Evolutionary conservation across 768 basidiomycete species (phyloP).

Genomic region (Termitomyces sp.): DNA sequence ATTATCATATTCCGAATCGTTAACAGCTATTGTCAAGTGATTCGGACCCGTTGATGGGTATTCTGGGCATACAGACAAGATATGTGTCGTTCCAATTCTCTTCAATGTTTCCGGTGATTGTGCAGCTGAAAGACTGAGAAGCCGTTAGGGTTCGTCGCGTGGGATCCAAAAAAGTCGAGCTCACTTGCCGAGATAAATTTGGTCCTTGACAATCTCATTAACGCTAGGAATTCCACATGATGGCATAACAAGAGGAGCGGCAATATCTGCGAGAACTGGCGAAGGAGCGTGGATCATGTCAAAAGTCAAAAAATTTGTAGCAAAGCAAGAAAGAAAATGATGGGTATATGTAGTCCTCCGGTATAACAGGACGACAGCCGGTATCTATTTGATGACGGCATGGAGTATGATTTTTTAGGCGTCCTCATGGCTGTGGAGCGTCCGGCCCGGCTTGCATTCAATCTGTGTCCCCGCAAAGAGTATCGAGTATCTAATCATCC

Average conservation of each 20-base stretch:
- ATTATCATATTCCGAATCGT: slow-evolving; percentile 46
- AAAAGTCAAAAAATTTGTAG: neutral
- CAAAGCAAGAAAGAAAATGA: neutral
- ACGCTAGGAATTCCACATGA: slow-evolving; percentile 22
- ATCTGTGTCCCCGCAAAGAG: no score
- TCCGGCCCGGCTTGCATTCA: no score
- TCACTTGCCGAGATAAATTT: slow-evolving; percentile 43
- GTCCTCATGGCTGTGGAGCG: slow-evolving; percentile 4
- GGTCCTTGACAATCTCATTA: slow-evolving; percentile 34
- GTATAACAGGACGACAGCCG: neutral
- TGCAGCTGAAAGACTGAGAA: slow-evolving; percentile 34
- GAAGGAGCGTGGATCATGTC: slow-evolving; percentile 3
- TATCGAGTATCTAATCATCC: no score
- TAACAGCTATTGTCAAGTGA: slow-evolving; percentile 37
- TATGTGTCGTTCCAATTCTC: slow-evolving; percentile 45
- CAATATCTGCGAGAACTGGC: neutral
- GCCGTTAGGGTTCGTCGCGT: slow-evolving; percentile 1
- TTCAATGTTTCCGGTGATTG: slow-evolving; percentile 25
- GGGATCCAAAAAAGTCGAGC: slow-evolving; percentile 8
- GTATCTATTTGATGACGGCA: neutral
- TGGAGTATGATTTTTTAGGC: neutral
- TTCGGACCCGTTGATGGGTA: slow-evolving; percentile 40
- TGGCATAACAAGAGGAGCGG: slow-evolving; percentile 7
- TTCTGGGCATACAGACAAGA: slow-evolving; percentile 58
- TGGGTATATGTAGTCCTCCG: neutral